Base-by-base conservation (phyloP, 2,329 filamentous ascomycete genomes). In the Aspergillus neotritici region DNA sequence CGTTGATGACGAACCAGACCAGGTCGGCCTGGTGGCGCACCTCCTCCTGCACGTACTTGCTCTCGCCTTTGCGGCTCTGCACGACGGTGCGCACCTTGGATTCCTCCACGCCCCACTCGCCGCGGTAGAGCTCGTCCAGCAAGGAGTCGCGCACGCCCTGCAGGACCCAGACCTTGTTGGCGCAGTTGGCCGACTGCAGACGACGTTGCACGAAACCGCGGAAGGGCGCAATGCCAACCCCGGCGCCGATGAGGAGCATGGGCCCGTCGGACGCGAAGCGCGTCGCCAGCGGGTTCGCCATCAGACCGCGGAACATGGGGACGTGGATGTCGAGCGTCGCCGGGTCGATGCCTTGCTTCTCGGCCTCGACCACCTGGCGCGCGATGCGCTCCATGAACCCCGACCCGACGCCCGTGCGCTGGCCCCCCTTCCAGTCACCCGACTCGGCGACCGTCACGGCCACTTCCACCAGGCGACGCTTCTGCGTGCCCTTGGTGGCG, bases 1-100 rank as follows among this genome's bases (percentile, higher is more conserved):
- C 83, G 65, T 97, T 97, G 74, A 94, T 86, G 51, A 97, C 89
- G 65, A 88, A 94, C 93, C 93, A 98, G 12, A 97, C 91, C n/a
- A 97, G 78, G 61, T 97, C 93, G 2, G 90, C 87, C 65, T 97
- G 93, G 51, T 87, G 78, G 9, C 80, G 76, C 7, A 98, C 91
- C 67, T 97, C 93, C 59, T 98, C 93, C 63, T 98, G 93, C 2
- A 98, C 93, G 61, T 98, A 98, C 52, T 85, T 84, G 50, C 87
- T 87, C 55, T 89, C 85, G 35, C 86, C 86, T 37, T 75, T 77
- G 40, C 82, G 82, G 54, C 79, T 87, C 66, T 93, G 80, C 9
- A 90, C 84, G 1, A 93, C 86, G 33, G 82, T 84, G 70, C 90
- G 89, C 39, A 90, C 84, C 63, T 90, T 83, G 40, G 86, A 82